Percentiles rank a stretch among this genome's conserved stretches.
Evolutionary conservation across 495 filamentous ascomycete species (phyloP).

Genomic region (Hypoxylon lenormandii): DNA sequence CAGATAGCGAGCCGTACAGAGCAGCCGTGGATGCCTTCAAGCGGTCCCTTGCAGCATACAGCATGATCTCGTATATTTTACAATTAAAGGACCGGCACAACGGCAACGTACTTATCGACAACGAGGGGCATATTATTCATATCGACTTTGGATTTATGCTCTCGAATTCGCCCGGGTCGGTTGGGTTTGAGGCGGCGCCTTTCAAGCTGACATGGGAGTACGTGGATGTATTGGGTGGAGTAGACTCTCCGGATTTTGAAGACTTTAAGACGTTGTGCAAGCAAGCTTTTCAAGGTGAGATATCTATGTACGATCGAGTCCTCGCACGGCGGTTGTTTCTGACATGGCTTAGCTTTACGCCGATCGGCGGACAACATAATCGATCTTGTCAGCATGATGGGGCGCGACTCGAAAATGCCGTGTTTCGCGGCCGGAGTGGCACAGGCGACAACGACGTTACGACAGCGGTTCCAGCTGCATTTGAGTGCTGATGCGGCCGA

Average conservation of each 20-base stretch:
- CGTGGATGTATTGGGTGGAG: slow-evolving; percentile 77
- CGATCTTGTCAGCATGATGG: slow-evolving; percentile 80
- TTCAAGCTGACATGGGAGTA: slow-evolving; percentile 84
- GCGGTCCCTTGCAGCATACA: slow-evolving; percentile 77
- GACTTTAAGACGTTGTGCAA: slow-evolving; percentile 78
- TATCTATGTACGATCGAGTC: slow-evolving; percentile 5
- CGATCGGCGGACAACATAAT: slow-evolving; percentile 78
- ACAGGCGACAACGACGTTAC: slow-evolving; percentile 70
- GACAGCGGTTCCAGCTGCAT: slow-evolving; percentile 77
- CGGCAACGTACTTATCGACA: slow-evolving; percentile 81
- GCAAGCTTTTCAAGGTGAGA: slow-evolving; percentile 75
- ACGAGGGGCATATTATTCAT: slow-evolving; percentile 81
- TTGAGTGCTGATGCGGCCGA: slow-evolving; percentile 79
- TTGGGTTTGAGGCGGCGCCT: slow-evolving; percentile 81
- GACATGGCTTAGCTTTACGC: slow-evolving; percentile 65
- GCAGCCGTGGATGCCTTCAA: slow-evolving; percentile 76
- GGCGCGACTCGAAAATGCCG: slow-evolving; percentile 78
- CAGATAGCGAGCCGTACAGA: slow-evolving; percentile 70
- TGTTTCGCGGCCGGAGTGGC: slow-evolving; percentile 74
- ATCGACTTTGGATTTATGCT: slow-evolving; percentile 89
- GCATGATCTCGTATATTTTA: slow-evolving; percentile 78
- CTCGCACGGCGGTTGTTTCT: slow-evolving; percentile 6
- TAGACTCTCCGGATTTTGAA: slow-evolving; percentile 70
- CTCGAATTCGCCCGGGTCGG: slow-evolving; percentile 78
- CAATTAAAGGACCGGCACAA: slow-evolving; percentile 86